These are phyloP conservation scores for Dispira simplex DNA, from an alignment of 192 early-diverging fungal species.

Conservation along the genomic window DNA sequence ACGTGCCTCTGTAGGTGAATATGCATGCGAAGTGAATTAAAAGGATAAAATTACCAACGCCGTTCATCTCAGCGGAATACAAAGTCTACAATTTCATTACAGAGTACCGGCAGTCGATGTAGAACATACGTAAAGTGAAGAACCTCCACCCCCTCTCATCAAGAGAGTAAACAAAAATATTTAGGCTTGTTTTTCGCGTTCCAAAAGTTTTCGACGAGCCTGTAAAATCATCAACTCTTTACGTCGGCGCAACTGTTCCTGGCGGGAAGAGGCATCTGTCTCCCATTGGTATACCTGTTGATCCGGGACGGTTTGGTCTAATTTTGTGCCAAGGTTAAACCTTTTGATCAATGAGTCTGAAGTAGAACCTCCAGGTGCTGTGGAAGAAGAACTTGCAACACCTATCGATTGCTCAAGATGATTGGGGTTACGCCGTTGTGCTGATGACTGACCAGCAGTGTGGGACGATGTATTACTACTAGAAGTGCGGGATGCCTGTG, in stretches of 20 bases:
- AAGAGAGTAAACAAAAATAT: no score
- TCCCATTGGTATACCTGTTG: slow-evolving; percentile 49
- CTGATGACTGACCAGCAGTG: slow-evolving; percentile 7
- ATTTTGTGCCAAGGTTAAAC: slow-evolving; percentile 31
- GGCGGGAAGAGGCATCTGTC: slow-evolving; percentile 33
- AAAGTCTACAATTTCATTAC: no score
- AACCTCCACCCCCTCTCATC: no score
- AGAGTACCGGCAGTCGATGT: no score
- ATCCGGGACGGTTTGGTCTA: slow-evolving; percentile 15
- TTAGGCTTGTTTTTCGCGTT: no score
- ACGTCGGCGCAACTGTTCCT: slow-evolving; percentile 40
- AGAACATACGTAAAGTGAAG: no score
- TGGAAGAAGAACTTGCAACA: neutral
- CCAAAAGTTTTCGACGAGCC: slow-evolving; percentile 42
- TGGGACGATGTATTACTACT: slow-evolving; percentile 1
- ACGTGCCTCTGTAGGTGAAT: no score
- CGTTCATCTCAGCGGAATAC: no score
- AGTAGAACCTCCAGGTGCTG: neutral
- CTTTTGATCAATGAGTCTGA: slow-evolving; percentile 25
- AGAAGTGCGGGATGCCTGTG: neutral
- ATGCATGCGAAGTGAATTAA: no score
- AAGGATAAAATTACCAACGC: no score
- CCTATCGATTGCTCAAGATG: no score
- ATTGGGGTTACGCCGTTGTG: no score
- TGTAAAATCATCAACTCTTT: slow-evolving; percentile 56